Evolutionary conservation across 2,329 filamentous ascomycete species (phyloP).

Genomic region (Sporothrix humicola): DNA sequence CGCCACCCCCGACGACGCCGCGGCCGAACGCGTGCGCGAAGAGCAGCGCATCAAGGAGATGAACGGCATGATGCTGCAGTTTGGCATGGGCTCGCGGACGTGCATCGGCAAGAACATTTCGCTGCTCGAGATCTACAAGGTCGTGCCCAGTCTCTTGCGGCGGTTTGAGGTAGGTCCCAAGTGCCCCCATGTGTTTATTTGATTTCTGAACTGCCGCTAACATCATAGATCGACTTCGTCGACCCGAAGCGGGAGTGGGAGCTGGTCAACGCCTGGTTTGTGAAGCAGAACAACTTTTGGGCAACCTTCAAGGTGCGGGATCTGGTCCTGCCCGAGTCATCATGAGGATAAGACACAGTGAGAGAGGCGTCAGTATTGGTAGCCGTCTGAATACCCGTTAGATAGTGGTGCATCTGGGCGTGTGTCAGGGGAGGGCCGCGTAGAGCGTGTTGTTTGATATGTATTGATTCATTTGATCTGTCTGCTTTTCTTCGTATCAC

Average conservation of each 20-base stretch:
- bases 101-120: slow-evolving; percentile 73
- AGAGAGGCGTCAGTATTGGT: neutral
- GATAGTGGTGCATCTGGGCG: neutral
- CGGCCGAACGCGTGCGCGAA: slow-evolving; percentile 45
- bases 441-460: neutral
- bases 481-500: too few species aligned
- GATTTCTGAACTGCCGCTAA: too few species aligned
- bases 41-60: slow-evolving; percentile 66
- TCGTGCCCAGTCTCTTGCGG: slow-evolving; percentile 65
- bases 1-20: slow-evolving; percentile 11
- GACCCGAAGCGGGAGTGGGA: slow-evolving; percentile 63
- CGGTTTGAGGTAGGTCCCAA: slow-evolving; percentile 67
- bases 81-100: slow-evolving; percentile 72
- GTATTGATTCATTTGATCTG: neutral
- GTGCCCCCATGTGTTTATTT: too few species aligned
- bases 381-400: neutral
- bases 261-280: slow-evolving; percentile 67
- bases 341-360: neutral
- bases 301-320: slow-evolving; percentile 53
- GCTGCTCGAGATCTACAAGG: slow-evolving; percentile 67
- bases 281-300: slow-evolving; percentile 64
- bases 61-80: slow-evolving; percentile 74
- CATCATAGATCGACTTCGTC: slow-evolving; percentile 57
- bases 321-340: slow-evolving; percentile 44
- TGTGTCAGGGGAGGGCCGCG: neutral